Conservation (phyloP, 1,139 yeast genomes). For the Citeromyces hawaiiensis region DNA sequence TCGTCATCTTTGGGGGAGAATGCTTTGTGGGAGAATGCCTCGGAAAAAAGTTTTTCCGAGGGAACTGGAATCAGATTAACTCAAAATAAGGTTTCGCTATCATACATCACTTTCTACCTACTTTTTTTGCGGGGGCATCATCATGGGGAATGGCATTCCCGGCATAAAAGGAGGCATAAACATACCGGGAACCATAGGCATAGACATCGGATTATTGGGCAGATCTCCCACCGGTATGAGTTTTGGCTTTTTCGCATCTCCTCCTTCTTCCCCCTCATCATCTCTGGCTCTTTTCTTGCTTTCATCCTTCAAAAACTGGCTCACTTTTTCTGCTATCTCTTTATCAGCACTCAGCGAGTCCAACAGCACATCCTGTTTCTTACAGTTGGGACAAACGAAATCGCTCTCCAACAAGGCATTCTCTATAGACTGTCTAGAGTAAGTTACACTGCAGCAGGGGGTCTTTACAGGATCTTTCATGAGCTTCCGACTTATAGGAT, state of each 20-base stretch:
- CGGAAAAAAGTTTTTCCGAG: too few relatives aligned
- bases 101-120: too few relatives aligned
- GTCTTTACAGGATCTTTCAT: slow-evolving; percentile 71
- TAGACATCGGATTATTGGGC: neutral
- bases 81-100: too few relatives aligned
- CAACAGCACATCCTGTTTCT: slow-evolving; percentile 55
- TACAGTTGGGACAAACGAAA: slow-evolving; percentile 85
- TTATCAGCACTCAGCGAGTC: slow-evolving; percentile 57
- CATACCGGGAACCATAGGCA: slow-evolving; percentile 4
- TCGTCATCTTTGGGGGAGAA: too few relatives aligned
- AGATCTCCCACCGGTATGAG: slow-evolving; percentile 5
- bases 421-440: slow-evolving; percentile 55
- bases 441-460: slow-evolving; percentile 63
- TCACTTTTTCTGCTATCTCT: slow-evolving; percentile 40
- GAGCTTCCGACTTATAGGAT: slow-evolving; percentile 47
- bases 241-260: slow-evolving; percentile 7
- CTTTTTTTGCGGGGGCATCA: neutral
- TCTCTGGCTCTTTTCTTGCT: slow-evolving; percentile 6
- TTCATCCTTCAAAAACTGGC: slow-evolving; percentile 34
- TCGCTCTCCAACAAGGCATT: slow-evolving; percentile 67
- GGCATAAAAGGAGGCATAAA: slow-evolving; percentile 2
- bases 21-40: too few relatives aligned
- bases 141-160: slow-evolving; percentile 7
- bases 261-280: slow-evolving; percentile 5
- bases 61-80: too few relatives aligned